Evolutionary conservation across 108 stramenopile genomes (phyloP), one percentile per base, ranked within the genome.

Genomic region (Fistulifera solaris): DNA sequence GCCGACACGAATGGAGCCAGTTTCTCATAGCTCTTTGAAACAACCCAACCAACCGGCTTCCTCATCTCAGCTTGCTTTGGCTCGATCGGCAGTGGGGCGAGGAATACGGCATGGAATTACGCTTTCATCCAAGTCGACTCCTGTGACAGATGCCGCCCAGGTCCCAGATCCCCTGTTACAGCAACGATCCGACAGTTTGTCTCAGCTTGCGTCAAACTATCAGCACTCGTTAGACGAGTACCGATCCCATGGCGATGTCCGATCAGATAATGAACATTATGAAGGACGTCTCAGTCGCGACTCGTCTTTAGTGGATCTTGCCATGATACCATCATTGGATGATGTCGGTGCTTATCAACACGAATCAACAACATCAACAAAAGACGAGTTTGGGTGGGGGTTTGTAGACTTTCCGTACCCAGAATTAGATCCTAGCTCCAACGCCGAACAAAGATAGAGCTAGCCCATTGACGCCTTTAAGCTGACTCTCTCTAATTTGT

Each of bases 261-360:
- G 31, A 7, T 1, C 48, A 13, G 8, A 54, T 3, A n/a, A n/a
- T 17, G 17, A 22, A 19, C 16, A 13, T 2, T 16, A 4, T 11
- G 8, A 27, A 1, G 27, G 23, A 16, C 46, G 7, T 49, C 56
- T 81, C 2, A 81, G 78, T 16, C 59, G 81, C 0, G 71, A 88
- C 22, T 76, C 77, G 45, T 88, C 87, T 8, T 65, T 88, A 0
- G 68, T 88, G 0, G 76, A 83, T 67, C 55, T 88, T 17, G 87
- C 87, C 22, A 88, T 88, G 87, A 65, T 73, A 31, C 72, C 72
- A 18, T 22, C 49, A 7, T 18, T 62, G 10, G 63, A 59, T 21
- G 71, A 66, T 11, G 24, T 54, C 16, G 10, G 24, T 28, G 17
- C 12, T 2, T 39, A 51, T 3, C 44, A 44, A 8, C 49, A 51